phyloP scores from a whole-genome alignment of 257 asterid genomes.

The Osmanthus fragrans region DNA sequence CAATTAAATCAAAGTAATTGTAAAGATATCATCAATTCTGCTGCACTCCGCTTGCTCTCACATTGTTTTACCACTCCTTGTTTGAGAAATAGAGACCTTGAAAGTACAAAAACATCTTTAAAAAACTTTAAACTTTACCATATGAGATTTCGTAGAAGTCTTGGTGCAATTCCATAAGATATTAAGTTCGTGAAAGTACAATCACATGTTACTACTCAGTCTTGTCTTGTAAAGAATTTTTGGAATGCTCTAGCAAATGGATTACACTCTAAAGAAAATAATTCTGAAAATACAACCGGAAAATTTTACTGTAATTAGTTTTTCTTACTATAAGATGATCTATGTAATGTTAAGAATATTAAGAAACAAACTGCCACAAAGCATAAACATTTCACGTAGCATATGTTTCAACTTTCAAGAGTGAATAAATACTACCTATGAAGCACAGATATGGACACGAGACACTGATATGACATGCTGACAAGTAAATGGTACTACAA shows the following conservation, averaged over 20 bases:
- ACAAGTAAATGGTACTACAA: not conserved
- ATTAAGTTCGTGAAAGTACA: not conserved
- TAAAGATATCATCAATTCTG: not conserved
- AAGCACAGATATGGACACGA: not conserved
- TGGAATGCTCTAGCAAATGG: not conserved
- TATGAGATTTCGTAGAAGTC: not conserved
- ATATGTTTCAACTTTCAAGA: not conserved
- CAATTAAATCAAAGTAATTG: not conserved
- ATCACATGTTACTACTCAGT: not conserved
- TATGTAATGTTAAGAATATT: not conserved
- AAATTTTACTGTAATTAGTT: not conserved
- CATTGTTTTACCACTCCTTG: not conserved
- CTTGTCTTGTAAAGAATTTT: not conserved
- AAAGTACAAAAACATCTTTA: not conserved
- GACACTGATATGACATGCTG: not conserved
- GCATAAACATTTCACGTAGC: not conserved
- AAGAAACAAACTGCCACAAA: not conserved
- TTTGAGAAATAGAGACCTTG: not conserved
- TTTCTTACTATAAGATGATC: not conserved
- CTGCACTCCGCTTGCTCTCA: not conserved
- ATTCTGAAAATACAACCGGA: not conserved
- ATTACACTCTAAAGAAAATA: not conserved
- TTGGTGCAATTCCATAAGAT: not conserved
- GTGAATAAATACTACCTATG: not conserved
- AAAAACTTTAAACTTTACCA: not conserved